Conservation (phyloP, 1,139 yeast genomes). For the Saccharomyces uvarum region DNA sequence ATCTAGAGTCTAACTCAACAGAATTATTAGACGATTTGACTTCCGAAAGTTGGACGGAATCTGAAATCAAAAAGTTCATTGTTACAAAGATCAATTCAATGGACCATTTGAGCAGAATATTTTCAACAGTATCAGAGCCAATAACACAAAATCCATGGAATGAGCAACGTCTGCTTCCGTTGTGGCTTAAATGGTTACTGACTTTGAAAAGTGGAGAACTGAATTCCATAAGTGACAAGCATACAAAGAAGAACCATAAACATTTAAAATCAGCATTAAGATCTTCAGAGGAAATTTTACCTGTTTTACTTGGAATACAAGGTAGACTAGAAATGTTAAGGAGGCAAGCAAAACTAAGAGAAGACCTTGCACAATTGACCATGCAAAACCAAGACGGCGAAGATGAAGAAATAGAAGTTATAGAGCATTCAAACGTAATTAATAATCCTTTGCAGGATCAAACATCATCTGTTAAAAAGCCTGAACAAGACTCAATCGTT, state of each 20-base stretch:
- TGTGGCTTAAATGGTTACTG: constrained; percentile 29
- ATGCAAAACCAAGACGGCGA: constrained; percentile 12
- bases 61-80: constrained; percentile 22
- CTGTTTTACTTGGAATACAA: constrained; percentile 71
- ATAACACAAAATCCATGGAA: constrained; percentile 22
- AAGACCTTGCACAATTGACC: constrained; percentile 37
- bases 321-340: constrained; percentile 74
- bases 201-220: constrained; percentile 14
- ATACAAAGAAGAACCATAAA: constrained; percentile 21
- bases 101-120: constrained; percentile 8
- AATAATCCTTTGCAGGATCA: constrained; percentile 11
- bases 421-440: constrained; percentile 4
- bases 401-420: constrained; percentile 12
- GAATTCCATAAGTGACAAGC: constrained; percentile 14
- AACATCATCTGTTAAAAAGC: constrained; percentile 8
- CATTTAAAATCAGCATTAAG: constrained; percentile 24
- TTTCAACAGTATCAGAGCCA: constrained; percentile 12
- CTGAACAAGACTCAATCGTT: constrained; percentile 37
- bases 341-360: constrained; percentile 65
- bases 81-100: constrained; percentile 8
- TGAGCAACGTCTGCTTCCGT: constrained; percentile 10
- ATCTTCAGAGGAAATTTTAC: constrained; percentile 36
- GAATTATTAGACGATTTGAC: constrained; percentile 12
- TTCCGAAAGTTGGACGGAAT: constrained; percentile 22
- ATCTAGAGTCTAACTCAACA: constrained; percentile 10